Conservation (phyloP, 2,329 filamentous ascomycete genomes). For the Pseudogymnoascus sp. region DNA sequence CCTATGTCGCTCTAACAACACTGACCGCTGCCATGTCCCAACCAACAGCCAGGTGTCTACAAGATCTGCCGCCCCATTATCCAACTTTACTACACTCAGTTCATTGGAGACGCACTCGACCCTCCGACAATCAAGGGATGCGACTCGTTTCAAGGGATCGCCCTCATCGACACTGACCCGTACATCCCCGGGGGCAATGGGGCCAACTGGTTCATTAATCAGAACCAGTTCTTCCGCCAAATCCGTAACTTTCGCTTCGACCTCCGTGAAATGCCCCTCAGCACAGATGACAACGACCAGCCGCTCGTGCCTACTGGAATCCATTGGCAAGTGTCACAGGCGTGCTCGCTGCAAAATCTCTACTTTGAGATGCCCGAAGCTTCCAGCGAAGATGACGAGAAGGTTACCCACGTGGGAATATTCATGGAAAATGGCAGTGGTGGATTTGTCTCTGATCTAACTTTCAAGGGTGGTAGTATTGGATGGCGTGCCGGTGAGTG, state of each 20-base stretch:
- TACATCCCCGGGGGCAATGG: constrained; percentile 53
- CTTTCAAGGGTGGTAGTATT: constrained; percentile 52
- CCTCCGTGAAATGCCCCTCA: constrained; percentile 28
- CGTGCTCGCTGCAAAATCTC: constrained; percentile 54
- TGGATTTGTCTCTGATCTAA: constrained; percentile 51
- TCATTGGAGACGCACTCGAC: constrained; percentile 9
- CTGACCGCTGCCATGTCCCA: no score
- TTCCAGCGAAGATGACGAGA: constrained; percentile 18
- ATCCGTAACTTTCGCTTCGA: constrained; percentile 60
- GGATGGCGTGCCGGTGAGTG: constrained; percentile 46
- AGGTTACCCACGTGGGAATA: constrained; percentile 47
- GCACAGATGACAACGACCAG: constrained; percentile 19
- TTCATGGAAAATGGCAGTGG: constrained; percentile 48
- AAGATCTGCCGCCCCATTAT: constrained; percentile 44
- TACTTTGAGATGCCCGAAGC: constrained; percentile 45
- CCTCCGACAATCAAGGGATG: constrained; percentile 67
- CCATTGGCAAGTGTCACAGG: constrained; percentile 47
- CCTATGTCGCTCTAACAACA: no score
- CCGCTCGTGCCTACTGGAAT: constrained; percentile 28
- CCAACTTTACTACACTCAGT: constrained; percentile 8
- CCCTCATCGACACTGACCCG: constrained; percentile 77
- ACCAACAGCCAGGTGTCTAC: constrained; percentile 37
- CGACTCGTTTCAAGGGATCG: constrained; percentile 68
- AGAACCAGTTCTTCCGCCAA: constrained; percentile 58
- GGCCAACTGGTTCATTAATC: constrained; percentile 47